These are phyloP conservation scores for Pinus tabuliformis DNA, from an alignment of 75 land plant species.

Conservation along the genomic window DNA sequence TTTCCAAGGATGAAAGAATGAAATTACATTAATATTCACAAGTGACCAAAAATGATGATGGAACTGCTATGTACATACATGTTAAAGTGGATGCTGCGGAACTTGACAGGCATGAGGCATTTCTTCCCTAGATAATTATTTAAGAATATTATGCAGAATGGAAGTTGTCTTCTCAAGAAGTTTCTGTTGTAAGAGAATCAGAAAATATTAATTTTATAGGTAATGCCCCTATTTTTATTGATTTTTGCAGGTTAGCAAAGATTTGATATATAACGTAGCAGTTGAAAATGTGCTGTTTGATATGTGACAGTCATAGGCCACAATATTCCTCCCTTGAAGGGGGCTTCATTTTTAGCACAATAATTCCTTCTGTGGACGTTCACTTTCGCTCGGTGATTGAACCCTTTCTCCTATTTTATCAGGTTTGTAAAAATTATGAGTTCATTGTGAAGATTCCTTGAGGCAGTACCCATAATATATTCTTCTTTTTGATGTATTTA, in stretches of 20 bases:
- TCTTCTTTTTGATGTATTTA: neutral
- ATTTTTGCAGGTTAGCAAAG: neutral
- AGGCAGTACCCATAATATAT: neutral
- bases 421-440: constrained; percentile 18
- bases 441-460: neutral
- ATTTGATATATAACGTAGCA: neutral
- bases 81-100: neutral
- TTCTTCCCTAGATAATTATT: neutral
- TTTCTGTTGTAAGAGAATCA: neutral
- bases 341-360: constrained; percentile 6
- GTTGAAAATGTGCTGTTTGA: neutral
- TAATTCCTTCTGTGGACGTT: constrained; percentile 38
- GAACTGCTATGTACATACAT: neutral
- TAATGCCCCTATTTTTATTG: neutral
- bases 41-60: neutral
- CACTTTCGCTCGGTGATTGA: constrained; percentile 28
- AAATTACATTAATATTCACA: neutral
- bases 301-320: constrained; percentile 17
- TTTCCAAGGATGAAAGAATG: neutral
- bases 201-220: neutral
- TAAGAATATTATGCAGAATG: neutral
- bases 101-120: neutral
- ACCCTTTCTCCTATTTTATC: constrained; percentile 33
- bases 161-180: neutral
- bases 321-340: constrained; percentile 18